Percentiles rank a stretch among this genome's conserved stretches.
Evolutionary conservation across 805 yeast genomes (phyloP).

Genomic region (Teunomyces barrocoloradensis): DNA sequence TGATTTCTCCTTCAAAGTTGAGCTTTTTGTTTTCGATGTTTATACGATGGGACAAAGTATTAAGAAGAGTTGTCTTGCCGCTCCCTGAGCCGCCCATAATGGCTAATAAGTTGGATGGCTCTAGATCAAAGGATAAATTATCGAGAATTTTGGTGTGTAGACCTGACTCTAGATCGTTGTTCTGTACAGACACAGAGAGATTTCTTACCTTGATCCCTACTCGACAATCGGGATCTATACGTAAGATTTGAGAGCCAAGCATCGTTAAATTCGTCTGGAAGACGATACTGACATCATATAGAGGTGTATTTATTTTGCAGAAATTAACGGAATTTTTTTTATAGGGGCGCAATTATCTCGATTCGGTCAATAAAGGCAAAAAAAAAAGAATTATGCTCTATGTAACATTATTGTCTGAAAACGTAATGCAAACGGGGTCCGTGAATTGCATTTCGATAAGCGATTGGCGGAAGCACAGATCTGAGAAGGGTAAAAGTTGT

Average conservation of each 20-base stretch:
- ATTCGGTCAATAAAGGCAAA: neutral
- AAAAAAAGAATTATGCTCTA: neutral
- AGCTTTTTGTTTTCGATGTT: constrained; percentile 13
- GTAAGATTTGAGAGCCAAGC: constrained; percentile 2
- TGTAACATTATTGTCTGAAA: neutral
- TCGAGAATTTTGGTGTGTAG: constrained; percentile 13
- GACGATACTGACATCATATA: neutral
- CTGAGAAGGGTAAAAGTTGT: neutral
- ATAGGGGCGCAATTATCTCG: neutral
- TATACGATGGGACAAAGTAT: constrained; percentile 22
- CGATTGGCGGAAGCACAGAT: neutral
- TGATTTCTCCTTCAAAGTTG: constrained; percentile 18
- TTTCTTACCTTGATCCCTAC: constrained; percentile 11
- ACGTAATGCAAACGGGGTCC: neutral
- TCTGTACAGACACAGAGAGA: constrained; percentile 9
- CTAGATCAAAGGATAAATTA: constrained; percentile 19
- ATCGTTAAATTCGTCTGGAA: neutral
- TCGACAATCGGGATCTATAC: constrained; percentile 3
- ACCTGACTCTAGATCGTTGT: neutral
- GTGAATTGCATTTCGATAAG: neutral
- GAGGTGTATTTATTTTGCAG: neutral
- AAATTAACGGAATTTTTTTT: neutral
- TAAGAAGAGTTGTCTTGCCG: constrained; percentile 25
- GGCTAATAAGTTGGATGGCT: constrained; percentile 20
- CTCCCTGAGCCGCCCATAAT: constrained; percentile 30